Percentiles rank a stretch among this genome's conserved stretches.
These are phyloP conservation scores for Talaromyces sp. DNA, from an alignment of 2,329 filamentous ascomycete species.

Conservation along the genomic window DNA sequence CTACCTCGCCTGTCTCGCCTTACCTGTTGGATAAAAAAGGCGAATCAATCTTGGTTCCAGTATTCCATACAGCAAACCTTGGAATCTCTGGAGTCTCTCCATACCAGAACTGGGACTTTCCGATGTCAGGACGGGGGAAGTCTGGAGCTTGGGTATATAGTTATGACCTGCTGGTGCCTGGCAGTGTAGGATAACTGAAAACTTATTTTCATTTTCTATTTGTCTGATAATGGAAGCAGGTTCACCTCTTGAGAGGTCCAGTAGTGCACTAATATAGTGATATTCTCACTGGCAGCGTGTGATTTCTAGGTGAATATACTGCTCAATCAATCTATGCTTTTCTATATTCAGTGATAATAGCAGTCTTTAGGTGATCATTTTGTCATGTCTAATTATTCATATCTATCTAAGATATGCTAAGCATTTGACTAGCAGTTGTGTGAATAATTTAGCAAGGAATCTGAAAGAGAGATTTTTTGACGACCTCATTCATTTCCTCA, in stretches of 20 bases:
- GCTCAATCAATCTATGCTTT: no score
- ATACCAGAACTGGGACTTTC: constrained; percentile 8
- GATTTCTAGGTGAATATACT: no score
- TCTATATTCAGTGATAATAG: no score
- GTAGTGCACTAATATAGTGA: no score
- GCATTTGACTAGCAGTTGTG: background rate
- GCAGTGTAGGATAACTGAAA: background rate
- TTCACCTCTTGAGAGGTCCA: background rate
- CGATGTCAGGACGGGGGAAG: constrained; percentile 10
- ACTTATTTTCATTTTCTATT: background rate
- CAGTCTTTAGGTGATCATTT: background rate
- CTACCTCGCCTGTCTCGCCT: background rate
- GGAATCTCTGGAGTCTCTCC: background rate
- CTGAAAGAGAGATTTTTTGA: background rate
- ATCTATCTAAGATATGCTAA: background rate
- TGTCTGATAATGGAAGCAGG: background rate
- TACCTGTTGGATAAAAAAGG: background rate
- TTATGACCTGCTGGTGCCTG: constrained; percentile 1
- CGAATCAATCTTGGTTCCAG: background rate
- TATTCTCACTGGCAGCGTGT: no score
- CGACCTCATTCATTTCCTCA: background rate
- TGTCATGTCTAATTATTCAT: background rate
- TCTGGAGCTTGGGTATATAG: constrained; percentile 5
- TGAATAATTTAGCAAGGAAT: background rate
- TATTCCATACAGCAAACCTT: background rate